Evolutionary conservation across 2,329 filamentous ascomycete species (phyloP).

Genomic region (Colletotrichum sp.): DNA sequence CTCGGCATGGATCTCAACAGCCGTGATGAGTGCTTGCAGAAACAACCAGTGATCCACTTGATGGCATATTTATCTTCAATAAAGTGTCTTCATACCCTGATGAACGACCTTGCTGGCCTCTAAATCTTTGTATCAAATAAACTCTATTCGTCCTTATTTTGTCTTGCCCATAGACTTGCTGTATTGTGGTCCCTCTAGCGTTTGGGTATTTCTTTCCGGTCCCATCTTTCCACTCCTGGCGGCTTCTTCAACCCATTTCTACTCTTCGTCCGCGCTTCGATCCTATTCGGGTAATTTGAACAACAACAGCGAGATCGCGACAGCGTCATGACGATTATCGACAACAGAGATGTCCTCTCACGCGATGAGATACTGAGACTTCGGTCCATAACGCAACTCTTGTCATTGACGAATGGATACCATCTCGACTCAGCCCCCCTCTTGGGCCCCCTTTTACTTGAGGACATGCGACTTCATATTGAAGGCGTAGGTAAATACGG

Average conservation of each 20-base stretch:
- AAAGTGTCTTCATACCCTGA: background rate
- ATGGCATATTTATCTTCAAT: background rate
- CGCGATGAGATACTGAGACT: background rate
- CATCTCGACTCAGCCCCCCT: background rate
- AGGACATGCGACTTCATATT: background rate
- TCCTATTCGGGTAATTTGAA: background rate
- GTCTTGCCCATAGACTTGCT: background rate
- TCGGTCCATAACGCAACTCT: background rate
- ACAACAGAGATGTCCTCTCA: background rate
- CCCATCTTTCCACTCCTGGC: background rate
- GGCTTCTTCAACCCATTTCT: background rate
- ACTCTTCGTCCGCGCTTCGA: background rate
- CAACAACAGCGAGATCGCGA: background rate
- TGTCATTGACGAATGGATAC: background rate
- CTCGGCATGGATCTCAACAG: background rate
- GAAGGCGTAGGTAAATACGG: background rate
- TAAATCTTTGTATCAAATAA: background rate
- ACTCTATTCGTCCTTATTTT: background rate
- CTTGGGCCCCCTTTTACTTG: background rate
- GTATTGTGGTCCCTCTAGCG: background rate
- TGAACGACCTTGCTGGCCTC: background rate
- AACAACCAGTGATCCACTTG: background rate
- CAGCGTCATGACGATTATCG: background rate
- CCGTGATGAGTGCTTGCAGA: no score
- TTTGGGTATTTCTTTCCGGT: background rate